These are phyloP conservation scores for Alternaria triticina DNA, from an alignment of 2,329 filamentous ascomycete genomes.

Conservation along the genomic window DNA sequence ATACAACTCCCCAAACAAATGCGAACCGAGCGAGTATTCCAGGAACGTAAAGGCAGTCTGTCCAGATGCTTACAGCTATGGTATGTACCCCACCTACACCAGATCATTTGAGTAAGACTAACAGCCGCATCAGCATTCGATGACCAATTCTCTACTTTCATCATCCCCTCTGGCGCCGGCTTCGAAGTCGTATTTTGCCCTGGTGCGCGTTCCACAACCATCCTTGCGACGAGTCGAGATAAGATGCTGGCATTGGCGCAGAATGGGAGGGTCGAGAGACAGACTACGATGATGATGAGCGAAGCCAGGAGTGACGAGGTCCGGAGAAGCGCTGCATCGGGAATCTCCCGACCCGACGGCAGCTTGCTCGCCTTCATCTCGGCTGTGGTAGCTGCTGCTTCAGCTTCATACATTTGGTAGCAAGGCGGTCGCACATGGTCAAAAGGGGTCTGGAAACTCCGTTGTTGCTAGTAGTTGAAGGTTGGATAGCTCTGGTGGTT, in stretches of 20 bases:
- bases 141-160: conserved; percentile 64
- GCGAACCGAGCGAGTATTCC: conserved; percentile 72
- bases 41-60: conserved; percentile 75
- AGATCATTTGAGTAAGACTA: background rate
- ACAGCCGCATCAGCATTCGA: conserved; percentile 56
- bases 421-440: background rate
- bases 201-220: conserved; percentile 58
- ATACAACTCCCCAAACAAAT: conserved; percentile 68
- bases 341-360: background rate
- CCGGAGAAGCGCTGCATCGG: conserved; percentile 22
- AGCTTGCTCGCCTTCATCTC: conserved; percentile 16
- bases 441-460: background rate
- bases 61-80: conserved; percentile 83
- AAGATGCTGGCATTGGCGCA: conserved; percentile 44
- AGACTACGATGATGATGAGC: conserved; percentile 28
- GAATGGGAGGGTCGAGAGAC: conserved; percentile 36
- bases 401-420: background rate
- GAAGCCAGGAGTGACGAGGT: conserved; percentile 23
- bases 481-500: conserved; percentile 1
- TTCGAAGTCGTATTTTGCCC: conserved; percentile 84
- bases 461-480: conserved; percentile 2
- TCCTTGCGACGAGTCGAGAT: conserved; percentile 49
- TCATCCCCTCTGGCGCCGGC: conserved; percentile 69
- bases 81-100: conserved; percentile 54
- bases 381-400: background rate